Conservation (phyloP, 768 basidiomycete genomes). For the Tricholoma bakamatsutake region DNA sequence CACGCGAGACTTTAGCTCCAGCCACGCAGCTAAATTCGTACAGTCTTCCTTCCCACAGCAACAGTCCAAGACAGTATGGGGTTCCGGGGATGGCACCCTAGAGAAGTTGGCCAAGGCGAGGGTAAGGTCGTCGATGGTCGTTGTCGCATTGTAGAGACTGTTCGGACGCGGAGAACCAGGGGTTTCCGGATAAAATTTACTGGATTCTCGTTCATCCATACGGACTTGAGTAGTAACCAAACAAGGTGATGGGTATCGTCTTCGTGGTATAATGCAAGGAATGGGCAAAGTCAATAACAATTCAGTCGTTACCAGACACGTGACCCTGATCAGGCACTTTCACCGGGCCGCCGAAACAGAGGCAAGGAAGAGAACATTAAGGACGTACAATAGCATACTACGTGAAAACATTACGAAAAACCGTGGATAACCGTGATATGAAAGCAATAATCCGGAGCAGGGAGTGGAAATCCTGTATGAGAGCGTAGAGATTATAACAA, state of each 20-base stretch:
- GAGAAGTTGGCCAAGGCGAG: slow-evolving; percentile 68
- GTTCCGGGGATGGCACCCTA: slow-evolving; percentile 69
- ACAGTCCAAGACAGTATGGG: slow-evolving; percentile 43
- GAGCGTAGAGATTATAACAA: slow-evolving; percentile 10
- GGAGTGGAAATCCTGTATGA: neutral
- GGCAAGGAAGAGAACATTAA: too few species aligned
- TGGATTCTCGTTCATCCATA: slow-evolving; percentile 8
- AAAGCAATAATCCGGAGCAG: neutral
- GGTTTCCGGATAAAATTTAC: slow-evolving; percentile 33
- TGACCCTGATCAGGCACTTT: neutral
- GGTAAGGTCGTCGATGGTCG: slow-evolving; percentile 77
- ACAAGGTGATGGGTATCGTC: neutral
- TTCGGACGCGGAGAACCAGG: slow-evolving; percentile 47
- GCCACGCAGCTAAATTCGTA: slow-evolving; percentile 59
- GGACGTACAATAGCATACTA: neutral
- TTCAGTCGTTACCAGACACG: too few species aligned
- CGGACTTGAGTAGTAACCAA: too few species aligned
- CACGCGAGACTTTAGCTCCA: slow-evolving; percentile 58
- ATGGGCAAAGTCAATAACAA: neutral
- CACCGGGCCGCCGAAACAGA: too few species aligned
- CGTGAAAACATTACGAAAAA: neutral
- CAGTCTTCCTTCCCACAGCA: slow-evolving; percentile 66
- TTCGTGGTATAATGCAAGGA: neutral
- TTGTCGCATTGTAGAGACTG: slow-evolving; percentile 47
- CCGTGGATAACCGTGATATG: slow-evolving; percentile 4